A percentile compares a stretch with the other conserved stretches of the same genome.
Conservation (phyloP, 1,284 basidiomycete species). For the Melampsora abietis-canadensis region DNA sequence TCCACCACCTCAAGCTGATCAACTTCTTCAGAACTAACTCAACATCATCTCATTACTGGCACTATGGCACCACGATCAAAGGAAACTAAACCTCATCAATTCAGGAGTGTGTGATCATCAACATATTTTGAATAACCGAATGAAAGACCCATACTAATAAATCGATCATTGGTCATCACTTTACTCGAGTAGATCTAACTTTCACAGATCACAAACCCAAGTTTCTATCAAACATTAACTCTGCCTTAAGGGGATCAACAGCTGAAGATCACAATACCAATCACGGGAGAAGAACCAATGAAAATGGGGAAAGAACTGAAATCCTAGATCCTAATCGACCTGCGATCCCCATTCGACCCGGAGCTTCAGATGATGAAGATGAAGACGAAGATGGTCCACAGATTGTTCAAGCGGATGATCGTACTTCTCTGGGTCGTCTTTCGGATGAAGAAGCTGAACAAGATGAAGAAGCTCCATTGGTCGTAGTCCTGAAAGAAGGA, state of each 20-base stretch:
- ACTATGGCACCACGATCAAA: constrained; percentile 31
- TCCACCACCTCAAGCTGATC: too few relatives aligned
- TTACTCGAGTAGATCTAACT: constrained; percentile 34
- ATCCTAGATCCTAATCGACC: constrained; percentile 40
- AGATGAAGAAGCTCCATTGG: constrained; percentile 29
- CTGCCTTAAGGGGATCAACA: constrained; percentile 24
- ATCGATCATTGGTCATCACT: neutral
- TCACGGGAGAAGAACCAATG: neutral
- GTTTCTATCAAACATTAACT: constrained; percentile 37
- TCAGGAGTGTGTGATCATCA: constrained; percentile 21
- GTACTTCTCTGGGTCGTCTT: constrained; percentile 13
- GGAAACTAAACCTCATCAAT: constrained; percentile 36
- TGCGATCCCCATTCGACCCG: constrained; percentile 32
- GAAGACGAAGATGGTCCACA: constrained; percentile 37
- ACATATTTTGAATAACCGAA: neutral
- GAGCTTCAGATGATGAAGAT: constrained; percentile 16
- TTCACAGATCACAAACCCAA: constrained; percentile 40
- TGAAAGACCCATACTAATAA: neutral
- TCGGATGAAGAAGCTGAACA: constrained; percentile 36
- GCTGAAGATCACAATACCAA: neutral
- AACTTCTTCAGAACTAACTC: too few relatives aligned
- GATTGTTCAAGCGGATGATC: constrained; percentile 16
- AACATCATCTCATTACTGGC: neutral
- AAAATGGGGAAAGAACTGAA: constrained; percentile 21
- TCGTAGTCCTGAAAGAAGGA: constrained; percentile 38